Percentiles rank a stretch among this genome's conserved stretches.
Conservation (phyloP, 352 stramenopile species). For the Globisporangium barbulae region DNA sequence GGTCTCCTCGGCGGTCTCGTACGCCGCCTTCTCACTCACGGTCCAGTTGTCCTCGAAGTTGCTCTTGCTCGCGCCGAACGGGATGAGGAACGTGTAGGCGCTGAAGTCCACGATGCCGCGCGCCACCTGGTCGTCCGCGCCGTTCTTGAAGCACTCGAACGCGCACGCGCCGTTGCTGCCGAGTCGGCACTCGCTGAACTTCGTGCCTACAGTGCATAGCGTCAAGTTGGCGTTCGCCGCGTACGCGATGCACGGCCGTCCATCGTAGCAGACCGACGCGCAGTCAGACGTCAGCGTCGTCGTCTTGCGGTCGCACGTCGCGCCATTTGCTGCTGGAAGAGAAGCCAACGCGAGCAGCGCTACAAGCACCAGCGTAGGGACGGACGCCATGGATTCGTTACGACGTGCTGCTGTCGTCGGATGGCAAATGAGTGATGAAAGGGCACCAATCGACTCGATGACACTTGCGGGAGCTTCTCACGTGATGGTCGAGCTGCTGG, state of each 20-base stretch:
- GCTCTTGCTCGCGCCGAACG: constrained; percentile 43
- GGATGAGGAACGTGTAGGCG: constrained; percentile 52
- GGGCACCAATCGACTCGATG: background rate
- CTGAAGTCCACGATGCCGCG: constrained; percentile 46
- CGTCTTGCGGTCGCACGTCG: constrained; percentile 31
- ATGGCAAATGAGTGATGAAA: background rate
- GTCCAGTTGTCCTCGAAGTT: constrained; percentile 46
- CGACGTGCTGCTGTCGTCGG: background rate
- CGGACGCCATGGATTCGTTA: background rate
- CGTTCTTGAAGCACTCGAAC: constrained; percentile 51
- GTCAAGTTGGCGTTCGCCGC: constrained; percentile 14
- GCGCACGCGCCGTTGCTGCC: constrained; percentile 27
- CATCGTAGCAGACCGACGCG: constrained; percentile 43
- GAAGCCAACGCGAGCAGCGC: constrained; percentile 1
- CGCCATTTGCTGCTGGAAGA: background rate
- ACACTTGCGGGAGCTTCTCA: background rate
- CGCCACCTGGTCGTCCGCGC: constrained; percentile 33
- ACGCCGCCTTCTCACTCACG: constrained; percentile 17
- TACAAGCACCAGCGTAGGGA: background rate
- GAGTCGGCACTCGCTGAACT: constrained; percentile 29
- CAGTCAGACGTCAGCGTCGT: constrained; percentile 54
- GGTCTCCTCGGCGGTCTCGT: constrained; percentile 13
- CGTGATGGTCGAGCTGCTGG: background rate
- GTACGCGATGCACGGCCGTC: constrained; percentile 54
- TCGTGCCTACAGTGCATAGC: constrained; percentile 1